Evolutionary conservation across 1,284 basidiomycete genomes (phyloP), one percentile per base, ranked within the genome.

Genomic region (Ustanciosporium gigantosporum): DNA sequence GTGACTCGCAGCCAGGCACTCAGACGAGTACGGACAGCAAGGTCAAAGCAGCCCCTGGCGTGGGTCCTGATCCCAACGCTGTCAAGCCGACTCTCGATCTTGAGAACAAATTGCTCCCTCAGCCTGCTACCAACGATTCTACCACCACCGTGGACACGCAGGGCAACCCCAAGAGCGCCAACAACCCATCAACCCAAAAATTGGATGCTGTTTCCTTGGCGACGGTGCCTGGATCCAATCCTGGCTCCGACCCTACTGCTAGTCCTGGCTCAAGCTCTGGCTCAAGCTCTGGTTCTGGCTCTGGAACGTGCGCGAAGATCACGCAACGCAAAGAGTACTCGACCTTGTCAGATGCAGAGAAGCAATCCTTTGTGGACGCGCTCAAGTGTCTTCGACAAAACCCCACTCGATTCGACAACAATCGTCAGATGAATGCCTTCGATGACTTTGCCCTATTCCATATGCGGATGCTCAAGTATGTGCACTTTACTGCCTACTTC

Each of bases 381-480:
- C 13, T 64, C 21, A 57, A 49, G 25, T 64, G 53, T 25, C 42
- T 64, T 0, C 49, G 46, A 17, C 3, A 25, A n/a, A 57, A 64
- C n/a, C 60, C 60, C 0, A 52, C 53, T 2, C 53, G 60, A 2
- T 64, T 46, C 37, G n/a, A n/a, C n/a, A 24, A 24, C 4, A 35
- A 35, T 8, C 25, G 45, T 1, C 25, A 23, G 2, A 50, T 43
- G 47, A 62, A 57, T 19, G 47, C 43, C 0, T 40, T 25, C 3
- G 59, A 62, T 21, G 59, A 62, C 15, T 62, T 51, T 51, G 50
- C 52, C 22, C 39, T 62, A 0, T n/a, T 62, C 14, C 59, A 62
- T 36, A 48, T 62, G 13, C 59, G 48, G 0, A 62, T 62, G 59
- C 34, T 62, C 11, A 35, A 42, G 17, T 62, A 62, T 32, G 59